These are phyloP conservation scores for Caloboletus inedulis DNA, from an alignment of 1,284 basidiomycete species.

Conservation along the genomic window DNA sequence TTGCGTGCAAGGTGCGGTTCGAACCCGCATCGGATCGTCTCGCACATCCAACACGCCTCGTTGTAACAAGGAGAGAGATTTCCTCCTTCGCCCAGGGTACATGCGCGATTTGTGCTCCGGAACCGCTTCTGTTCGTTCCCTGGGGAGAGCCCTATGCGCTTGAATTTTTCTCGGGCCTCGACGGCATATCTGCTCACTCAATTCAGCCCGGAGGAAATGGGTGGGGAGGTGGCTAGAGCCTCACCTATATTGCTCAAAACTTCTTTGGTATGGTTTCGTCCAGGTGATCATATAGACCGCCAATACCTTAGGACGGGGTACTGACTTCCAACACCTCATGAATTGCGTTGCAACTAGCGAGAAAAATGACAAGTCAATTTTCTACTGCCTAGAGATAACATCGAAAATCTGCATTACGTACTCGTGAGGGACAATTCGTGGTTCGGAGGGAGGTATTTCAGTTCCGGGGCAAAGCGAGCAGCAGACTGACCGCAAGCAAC, in stretches of 20 bases:
- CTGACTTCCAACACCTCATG: conserved; percentile 9
- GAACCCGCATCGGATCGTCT: conserved; percentile 25
- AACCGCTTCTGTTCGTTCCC: conserved; percentile 29
- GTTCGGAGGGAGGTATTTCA: conserved; percentile 12
- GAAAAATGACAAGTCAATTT: not conserved
- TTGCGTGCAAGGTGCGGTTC: conserved; percentile 21
- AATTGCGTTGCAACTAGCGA: conserved; percentile 16
- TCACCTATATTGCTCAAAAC: conserved; percentile 26
- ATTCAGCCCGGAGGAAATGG: not conserved
- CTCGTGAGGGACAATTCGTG: conserved; percentile 14
- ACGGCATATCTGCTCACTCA: conserved; percentile 13
- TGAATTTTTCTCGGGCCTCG: conserved; percentile 15
- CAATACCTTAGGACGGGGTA: conserved; percentile 11
- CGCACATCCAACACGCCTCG: conserved; percentile 15
- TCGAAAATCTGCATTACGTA: not conserved
- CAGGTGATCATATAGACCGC: conserved; percentile 25
- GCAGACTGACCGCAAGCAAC: conserved; percentile 13
- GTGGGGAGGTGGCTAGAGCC: no score
- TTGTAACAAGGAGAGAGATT: conserved; percentile 18
- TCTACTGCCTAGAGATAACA: no score
- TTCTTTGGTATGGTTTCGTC: conserved; percentile 4
- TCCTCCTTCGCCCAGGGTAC: conserved; percentile 19
- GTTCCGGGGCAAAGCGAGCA: conserved; percentile 14
- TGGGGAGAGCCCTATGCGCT: not conserved
- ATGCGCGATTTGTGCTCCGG: conserved; percentile 22